Conservation (phyloP, 768 basidiomycete species). For the Solioccasus polychromus region DNA sequence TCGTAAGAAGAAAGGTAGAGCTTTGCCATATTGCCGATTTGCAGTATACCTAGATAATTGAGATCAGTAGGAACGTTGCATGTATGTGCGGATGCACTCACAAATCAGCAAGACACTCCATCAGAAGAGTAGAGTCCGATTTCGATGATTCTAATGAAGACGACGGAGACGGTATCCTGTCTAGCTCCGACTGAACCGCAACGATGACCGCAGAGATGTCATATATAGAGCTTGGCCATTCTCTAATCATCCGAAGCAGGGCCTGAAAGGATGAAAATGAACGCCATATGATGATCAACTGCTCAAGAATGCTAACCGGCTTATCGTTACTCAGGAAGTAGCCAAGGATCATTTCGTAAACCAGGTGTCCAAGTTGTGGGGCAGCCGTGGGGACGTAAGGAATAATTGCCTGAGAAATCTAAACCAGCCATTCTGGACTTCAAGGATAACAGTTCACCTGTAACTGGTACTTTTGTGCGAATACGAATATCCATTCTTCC, state of each 20-base stretch:
- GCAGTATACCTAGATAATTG: slow-evolving; percentile 61
- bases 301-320: slow-evolving; percentile 40
- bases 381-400: slow-evolving; percentile 82
- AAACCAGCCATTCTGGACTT: not conserved
- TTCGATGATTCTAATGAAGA: slow-evolving; percentile 39
- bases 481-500: slow-evolving; percentile 95
- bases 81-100: slow-evolving; percentile 32
- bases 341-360: slow-evolving; percentile 94
- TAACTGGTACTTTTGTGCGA: slow-evolving; percentile 76
- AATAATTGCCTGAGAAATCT: slow-evolving; percentile 66
- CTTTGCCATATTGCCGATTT: slow-evolving; percentile 93
- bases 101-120: slow-evolving; percentile 94
- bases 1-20: slow-evolving; percentile 84
- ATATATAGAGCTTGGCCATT: slow-evolving; percentile 92
- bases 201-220: slow-evolving; percentile 83
- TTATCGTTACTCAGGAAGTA: slow-evolving; percentile 80
- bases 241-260: slow-evolving; percentile 71
- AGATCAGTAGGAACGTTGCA: not conserved
- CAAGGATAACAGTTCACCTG: slow-evolving; percentile 48
- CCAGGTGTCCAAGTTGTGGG: slow-evolving; percentile 76
- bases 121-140: slow-evolving; percentile 61
- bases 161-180: slow-evolving; percentile 54
- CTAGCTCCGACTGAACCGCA: slow-evolving; percentile 82
- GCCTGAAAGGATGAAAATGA: slow-evolving; percentile 42
- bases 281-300: not conserved